Base-by-base conservation (phyloP, 768 basidiomycete species). In the Serpula lacrymans region DNA sequence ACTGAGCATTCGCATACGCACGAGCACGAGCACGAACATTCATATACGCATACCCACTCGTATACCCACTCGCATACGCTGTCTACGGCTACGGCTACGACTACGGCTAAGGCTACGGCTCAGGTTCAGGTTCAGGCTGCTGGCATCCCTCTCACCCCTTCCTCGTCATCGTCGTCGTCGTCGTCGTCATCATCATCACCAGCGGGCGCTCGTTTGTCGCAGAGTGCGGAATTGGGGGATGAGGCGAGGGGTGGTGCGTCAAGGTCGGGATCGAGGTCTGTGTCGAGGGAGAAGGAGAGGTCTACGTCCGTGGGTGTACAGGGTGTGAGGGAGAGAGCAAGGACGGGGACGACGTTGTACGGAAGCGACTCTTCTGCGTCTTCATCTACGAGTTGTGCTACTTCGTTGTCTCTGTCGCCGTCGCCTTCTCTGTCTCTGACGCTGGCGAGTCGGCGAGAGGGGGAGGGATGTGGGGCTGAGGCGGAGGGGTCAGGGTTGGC, bases 311-410 rank as follows among this genome's bases (percentile, higher is more conserved):
- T n/a, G n/a, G n/a, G n/a, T n/a, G n/a, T n/a, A n/a, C n/a, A n/a
- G n/a, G n/a, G n/a, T n/a, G n/a, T n/a, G n/a, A n/a, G n/a, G n/a
- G n/a, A n/a, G n/a, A n/a, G n/a, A n/a, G n/a, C n/a, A n/a, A n/a
- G n/a, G n/a, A n/a, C n/a, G n/a, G n/a, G n/a, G n/a, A 41, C 59
- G 2, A 47, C 55, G 10, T 62, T 70, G 10, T 77, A 72, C 4
- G 66, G 67, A 12, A 74, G 71, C 24, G 75, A 68, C 39, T 79
- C 78, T 4, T 79, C 84, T 13, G 67, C 75, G 5, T 71, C 75
- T 22, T 80, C 82, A 8, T 82, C 78, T 23, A 64, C 67, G 7
- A 80, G 79, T 35, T 80, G 72, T 42, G 67, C 72, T 20, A 68
- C 71, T 2, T 75, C 77, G 11, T 52, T 72, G 10, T 78, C 78